Percentiles rank a stretch among this genome's conserved stretches.
Evolutionary conservation across 1,284 basidiomycete species (phyloP).

Genomic region (Ustilago hordei): DNA sequence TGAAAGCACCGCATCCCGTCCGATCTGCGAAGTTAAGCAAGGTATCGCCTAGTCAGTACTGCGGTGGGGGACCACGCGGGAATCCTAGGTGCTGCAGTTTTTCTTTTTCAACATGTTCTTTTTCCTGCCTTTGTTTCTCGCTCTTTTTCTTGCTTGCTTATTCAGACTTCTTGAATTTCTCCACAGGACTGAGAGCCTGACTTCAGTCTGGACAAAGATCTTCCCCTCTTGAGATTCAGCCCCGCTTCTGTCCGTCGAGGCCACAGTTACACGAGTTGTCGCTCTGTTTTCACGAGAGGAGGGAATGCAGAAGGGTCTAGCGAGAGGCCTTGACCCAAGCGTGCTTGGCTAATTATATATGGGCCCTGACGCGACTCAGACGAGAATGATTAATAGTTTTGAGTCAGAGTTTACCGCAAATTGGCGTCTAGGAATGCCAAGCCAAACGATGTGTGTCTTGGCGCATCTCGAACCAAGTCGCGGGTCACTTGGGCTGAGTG

Average conservation of each 20-base stretch:
- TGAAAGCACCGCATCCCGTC: conserved; percentile 85
- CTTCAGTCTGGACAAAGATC: not conserved
- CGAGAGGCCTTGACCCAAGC: no score
- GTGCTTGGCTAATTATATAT: no score
- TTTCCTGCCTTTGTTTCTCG: not conserved
- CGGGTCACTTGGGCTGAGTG: conserved; percentile 3
- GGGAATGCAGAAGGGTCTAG: no score
- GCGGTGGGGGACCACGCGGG: conserved; percentile 85
- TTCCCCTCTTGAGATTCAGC: not conserved
- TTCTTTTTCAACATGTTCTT: not conserved
- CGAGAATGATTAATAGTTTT: not conserved
- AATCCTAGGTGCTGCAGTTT: conserved; percentile 81
- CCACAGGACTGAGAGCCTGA: no score
- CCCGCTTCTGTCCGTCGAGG: not conserved
- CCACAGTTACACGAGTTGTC: not conserved
- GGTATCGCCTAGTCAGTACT: conserved; percentile 84
- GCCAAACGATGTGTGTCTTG: conserved; percentile 12
- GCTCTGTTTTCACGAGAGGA: not conserved
- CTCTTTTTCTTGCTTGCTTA: not conserved
- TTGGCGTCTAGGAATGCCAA: conserved; percentile 9
- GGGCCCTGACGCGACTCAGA: not conserved
- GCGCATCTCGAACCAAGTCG: conserved; percentile 14
- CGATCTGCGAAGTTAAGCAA: conserved; percentile 83
- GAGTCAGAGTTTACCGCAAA: not conserved
- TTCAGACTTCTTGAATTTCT: no score